phyloP scores from a whole-genome alignment of 371 early-diverging fungal genomes.

The Smittium culicis region DNA sequence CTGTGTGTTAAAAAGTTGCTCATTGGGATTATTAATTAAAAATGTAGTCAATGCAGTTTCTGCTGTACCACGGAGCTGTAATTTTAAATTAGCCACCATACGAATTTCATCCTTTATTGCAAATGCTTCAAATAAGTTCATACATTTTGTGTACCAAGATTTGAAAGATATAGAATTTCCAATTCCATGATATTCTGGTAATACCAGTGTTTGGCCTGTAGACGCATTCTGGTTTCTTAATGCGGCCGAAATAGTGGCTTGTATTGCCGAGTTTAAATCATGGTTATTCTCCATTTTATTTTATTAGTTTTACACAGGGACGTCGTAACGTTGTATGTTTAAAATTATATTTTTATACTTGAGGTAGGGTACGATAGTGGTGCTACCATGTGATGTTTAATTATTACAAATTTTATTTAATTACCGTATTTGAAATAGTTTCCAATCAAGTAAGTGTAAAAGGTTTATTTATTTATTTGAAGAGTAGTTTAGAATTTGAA shows the following conservation, averaged over 20 bases:
- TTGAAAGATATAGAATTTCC: background rate
- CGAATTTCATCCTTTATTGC: background rate
- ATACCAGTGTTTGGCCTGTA: background rate
- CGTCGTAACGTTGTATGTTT: background rate
- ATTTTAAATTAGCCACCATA: background rate
- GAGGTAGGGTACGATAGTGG: background rate
- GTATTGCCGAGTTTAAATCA: no score
- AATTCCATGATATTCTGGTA: background rate
- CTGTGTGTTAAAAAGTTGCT: background rate
- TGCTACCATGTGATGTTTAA: conserved; percentile 1
- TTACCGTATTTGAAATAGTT: no score
- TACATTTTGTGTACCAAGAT: background rate
- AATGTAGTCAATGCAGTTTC: background rate
- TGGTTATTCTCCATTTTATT: background rate
- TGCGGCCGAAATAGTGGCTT: background rate
- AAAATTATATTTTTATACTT: background rate
- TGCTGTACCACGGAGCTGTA: background rate
- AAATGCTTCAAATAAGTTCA: background rate
- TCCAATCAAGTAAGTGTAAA: no score
- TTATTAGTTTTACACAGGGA: background rate
- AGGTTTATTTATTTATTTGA: no score
- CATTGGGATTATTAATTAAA: background rate
- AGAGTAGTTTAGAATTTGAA: no score
- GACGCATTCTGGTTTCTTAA: background rate
- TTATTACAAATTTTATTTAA: no score